Evolutionary conservation across 352 stramenopile species (phyloP).

Genomic region (Phytophthora ramorum): DNA sequence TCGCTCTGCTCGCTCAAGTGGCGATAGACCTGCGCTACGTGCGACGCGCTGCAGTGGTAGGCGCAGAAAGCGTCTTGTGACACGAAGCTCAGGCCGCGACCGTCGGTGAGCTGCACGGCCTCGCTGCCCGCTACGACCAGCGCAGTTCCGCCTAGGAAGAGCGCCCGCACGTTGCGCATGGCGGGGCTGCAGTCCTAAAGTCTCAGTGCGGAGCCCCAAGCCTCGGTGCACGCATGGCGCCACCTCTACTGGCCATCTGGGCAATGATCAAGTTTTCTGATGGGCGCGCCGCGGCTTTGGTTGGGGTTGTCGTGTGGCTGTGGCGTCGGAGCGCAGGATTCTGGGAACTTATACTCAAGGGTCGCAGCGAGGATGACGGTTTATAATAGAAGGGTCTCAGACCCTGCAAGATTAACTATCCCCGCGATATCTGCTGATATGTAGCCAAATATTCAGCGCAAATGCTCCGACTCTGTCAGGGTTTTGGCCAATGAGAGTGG

Average conservation of each 20-base stretch:
- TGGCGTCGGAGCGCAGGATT: not conserved
- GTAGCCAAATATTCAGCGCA: constrained; percentile 18
- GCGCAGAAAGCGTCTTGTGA: constrained; percentile 56
- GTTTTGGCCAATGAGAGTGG: constrained; percentile 10
- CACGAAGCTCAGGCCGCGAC: constrained; percentile 52
- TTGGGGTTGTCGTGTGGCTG: constrained; percentile 4
- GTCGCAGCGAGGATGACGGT: not conserved
- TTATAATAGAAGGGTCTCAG: not conserved
- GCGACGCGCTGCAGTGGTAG: constrained; percentile 66
- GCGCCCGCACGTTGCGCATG: constrained; percentile 29
- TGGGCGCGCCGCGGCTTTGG: constrained; percentile 16
- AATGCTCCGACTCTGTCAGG: constrained; percentile 13
- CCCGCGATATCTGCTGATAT: constrained; percentile 1
- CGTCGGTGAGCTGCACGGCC: constrained; percentile 30
- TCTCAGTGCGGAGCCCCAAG: constrained; percentile 19
- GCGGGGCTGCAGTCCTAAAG: constrained; percentile 29
- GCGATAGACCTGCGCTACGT: constrained; percentile 51
- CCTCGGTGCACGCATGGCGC: constrained; percentile 2
- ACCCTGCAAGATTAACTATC: not conserved
- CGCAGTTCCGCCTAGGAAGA: constrained; percentile 16
- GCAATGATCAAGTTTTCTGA: constrained; percentile 23
- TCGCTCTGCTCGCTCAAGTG: constrained; percentile 45
- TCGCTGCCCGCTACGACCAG: not conserved
- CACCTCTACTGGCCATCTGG: constrained; percentile 29
- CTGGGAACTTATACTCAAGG: constrained; percentile 4